Evolutionary conservation across 441 rosid genomes (phyloP), one percentile per base, ranked within the genome.

Genomic region (Hura crepitans): DNA sequence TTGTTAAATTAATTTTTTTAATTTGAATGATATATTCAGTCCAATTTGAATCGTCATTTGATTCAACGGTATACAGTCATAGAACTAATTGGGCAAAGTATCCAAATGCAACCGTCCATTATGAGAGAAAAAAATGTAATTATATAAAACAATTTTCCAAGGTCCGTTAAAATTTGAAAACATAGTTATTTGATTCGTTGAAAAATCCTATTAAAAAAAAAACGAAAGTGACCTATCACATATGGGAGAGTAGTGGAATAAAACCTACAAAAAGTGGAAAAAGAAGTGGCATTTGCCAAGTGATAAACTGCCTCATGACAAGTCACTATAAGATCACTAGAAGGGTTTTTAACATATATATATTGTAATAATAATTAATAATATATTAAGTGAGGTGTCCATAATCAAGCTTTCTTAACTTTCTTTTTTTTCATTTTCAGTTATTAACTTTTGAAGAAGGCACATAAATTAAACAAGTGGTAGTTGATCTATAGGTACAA

Each of bases 401-500:
- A 33, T 60, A 22, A 62, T 20, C 49, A 37, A 62, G 23, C 11
- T 10, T 66, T 62, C 65, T 42, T 17, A 11, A 35, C 47, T 46
- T 0, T 47, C 47, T 30, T 14, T 20, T 12, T 2, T 5, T 2
- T n/a, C n/a, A n/a, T 17, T n/a, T 43, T 22, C 7, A 42, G 39
- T 56, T 28, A 17, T 42, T n/a, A n/a, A 1, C 49, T 65, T 65
- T 47, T 42, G 68, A 68, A 66, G 18, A 42, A 62, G 73, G 22
- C 59, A 65, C 35, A 61, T 57, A 27, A 42, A 42, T 25, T n/a
- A 11, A 5, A 72, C 68, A 45, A 66, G 82, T 76, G 77, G 78
- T 64, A 65, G 51, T 47, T 64, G 30, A 64, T 73, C 59, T 72
- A n/a, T n/a, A n/a, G n/a, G n/a, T n/a, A n/a, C n/a, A n/a, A n/a